phyloP scores from a whole-genome alignment of 345 rosid genomes.

The Sapria himalayana region DNA sequence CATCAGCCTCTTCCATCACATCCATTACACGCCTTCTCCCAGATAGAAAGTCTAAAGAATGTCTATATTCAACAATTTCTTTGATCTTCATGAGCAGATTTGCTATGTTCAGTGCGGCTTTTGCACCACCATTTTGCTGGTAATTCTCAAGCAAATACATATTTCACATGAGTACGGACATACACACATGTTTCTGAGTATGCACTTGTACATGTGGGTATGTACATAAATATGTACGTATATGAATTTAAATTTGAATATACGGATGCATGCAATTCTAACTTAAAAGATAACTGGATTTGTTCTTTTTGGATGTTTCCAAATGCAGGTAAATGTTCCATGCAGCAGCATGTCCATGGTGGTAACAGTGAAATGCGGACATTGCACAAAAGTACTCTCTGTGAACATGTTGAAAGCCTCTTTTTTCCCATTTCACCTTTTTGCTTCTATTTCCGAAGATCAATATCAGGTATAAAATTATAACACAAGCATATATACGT shows the following conservation, averaged over 20 bases:
- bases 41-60: constrained; percentile 10
- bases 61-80: constrained; percentile 39
- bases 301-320: background rate
- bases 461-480: no score
- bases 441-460: constrained; percentile 41
- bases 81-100: constrained; percentile 78
- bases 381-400: constrained; percentile 81
- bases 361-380: constrained; percentile 93
- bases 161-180: no score
- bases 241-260: background rate
- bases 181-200: background rate
- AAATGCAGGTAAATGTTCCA: constrained; percentile 72
- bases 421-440: constrained; percentile 61
- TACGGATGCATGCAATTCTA: background rate
- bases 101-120: constrained; percentile 94
- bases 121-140: constrained; percentile 82
- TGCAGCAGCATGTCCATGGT: constrained; percentile 63
- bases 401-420: constrained; percentile 82
- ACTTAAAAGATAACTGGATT: no score
- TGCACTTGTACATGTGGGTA: background rate
- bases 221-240: background rate
- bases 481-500: no score
- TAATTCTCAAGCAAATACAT: constrained; percentile 9
- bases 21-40: constrained; percentile 2
- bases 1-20: constrained; percentile 9